phyloP scores from a whole-genome alignment of 345 rosid genomes.

The Erodium maritimum region DNA sequence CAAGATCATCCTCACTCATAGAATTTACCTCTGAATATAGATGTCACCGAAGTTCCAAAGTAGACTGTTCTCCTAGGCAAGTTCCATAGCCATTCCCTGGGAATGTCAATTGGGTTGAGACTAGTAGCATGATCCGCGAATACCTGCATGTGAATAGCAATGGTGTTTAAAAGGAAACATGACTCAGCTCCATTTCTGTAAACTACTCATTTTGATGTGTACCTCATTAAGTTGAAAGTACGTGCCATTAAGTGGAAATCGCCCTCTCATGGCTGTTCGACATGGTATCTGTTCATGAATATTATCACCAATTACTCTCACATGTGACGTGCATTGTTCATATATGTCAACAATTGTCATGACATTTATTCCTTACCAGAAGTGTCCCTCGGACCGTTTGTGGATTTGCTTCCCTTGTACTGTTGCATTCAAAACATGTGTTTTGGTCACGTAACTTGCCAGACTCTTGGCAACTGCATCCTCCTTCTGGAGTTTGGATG shows the following conservation, averaged over 20 bases:
- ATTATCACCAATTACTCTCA: neutral
- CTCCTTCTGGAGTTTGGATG: conserved; percentile 39
- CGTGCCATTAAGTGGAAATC: conserved; percentile 93
- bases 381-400: conserved; percentile 79
- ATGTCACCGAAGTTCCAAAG: conserved; percentile 81
- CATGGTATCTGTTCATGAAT: conserved; percentile 61
- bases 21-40: conserved; percentile 72
- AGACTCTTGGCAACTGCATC: conserved; percentile 39
- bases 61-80: conserved; percentile 68
- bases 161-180: no score
- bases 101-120: conserved; percentile 59
- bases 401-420: conserved; percentile 48
- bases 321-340: neutral
- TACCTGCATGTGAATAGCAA: conserved; percentile 27
- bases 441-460: conserved; percentile 39
- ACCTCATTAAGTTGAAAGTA: conserved; percentile 97
- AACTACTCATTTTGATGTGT: neutral
- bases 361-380: conserved; percentile 46
- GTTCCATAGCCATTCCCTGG: conserved; percentile 72
- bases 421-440: conserved; percentile 71
- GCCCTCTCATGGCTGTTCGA: conserved; percentile 92
- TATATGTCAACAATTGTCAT: neutral
- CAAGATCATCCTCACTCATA: conserved; percentile 1
- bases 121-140: conserved; percentile 94
- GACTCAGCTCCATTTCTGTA: neutral